Conservation (phyloP, 768 basidiomycete genomes). For the Lactarius sp. region DNA sequence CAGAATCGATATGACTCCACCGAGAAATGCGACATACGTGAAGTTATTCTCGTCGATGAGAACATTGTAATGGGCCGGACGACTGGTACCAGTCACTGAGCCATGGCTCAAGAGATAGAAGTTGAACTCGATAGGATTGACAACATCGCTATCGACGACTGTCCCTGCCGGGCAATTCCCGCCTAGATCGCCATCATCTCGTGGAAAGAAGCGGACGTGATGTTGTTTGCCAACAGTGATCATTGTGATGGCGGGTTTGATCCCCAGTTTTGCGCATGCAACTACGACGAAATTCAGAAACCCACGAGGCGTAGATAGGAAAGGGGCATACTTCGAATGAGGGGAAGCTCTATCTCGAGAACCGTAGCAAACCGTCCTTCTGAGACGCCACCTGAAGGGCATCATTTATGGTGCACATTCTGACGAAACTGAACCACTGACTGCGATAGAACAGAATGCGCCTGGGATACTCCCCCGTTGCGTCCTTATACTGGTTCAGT, state of each 20-base stretch:
- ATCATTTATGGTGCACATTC: background rate
- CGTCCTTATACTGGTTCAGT: slow-evolving; percentile 51
- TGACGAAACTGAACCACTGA: slow-evolving; percentile 28
- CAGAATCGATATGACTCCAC: background rate
- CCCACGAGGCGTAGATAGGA: background rate
- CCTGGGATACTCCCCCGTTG: slow-evolving; percentile 57
- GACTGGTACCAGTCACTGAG: slow-evolving; percentile 70
- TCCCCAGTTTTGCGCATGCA: slow-evolving; percentile 55
- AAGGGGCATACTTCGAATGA: slow-evolving; percentile 47
- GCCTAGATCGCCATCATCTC: slow-evolving; percentile 50
- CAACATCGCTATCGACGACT: slow-evolving; percentile 66
- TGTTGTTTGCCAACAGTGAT: slow-evolving; percentile 79
- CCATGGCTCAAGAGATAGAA: slow-evolving; percentile 76
- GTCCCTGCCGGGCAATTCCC: slow-evolving; percentile 77
- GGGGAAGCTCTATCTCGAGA: slow-evolving; percentile 54
- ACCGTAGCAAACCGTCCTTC: slow-evolving; percentile 34
- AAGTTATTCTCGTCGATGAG: slow-evolving; percentile 55
- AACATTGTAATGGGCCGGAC: slow-evolving; percentile 57
- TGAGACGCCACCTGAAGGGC: slow-evolving; percentile 44
- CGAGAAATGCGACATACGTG: slow-evolving; percentile 38
- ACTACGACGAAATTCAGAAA: slow-evolving; percentile 34
- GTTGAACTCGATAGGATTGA: slow-evolving; percentile 69
- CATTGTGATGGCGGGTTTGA: slow-evolving; percentile 65
- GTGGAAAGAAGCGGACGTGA: slow-evolving; percentile 61
- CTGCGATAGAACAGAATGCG: slow-evolving; percentile 76